Base-by-base conservation (phyloP, 2,329 filamentous ascomycete species). In the Aspergillus sergii region DNA sequence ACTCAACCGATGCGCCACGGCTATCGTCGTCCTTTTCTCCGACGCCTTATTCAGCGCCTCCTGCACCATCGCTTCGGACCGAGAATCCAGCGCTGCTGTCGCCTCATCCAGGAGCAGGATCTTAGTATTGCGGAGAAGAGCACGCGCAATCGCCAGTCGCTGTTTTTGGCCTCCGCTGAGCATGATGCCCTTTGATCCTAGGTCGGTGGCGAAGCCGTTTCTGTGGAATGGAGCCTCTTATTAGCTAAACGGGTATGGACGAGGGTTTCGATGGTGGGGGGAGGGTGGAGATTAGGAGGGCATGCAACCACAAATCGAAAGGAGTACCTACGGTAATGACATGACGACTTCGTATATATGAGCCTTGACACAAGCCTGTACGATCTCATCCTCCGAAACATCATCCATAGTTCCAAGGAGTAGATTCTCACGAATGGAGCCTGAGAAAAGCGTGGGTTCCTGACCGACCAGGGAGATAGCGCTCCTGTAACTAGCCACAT, bases 81-180 rank as follows among this genome's bases (percentile, higher is more conserved):
- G 91, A 9, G 92, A 94, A 73, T 97, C 93, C 0, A 97, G 84
- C 6, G 92, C 92, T 43, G 89, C 92, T 0, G 94, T 97, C 1
- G 94, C 93, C 77, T 97, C 94, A 67, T 97, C 93, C 4, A 97
- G 88, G 0, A 97, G 85, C 1, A 96, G 84, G 72, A 96, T 84
- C 80, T 91, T 92, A 0, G 92, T 92, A 67, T 95, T 88, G 2
- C 88, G 91, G n/a, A 95, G 88, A 56, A 95, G 85, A 34, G 91
- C 91, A 66, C 91, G 84, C 4, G 92, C 91, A 74, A 96, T 95
- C 11, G 92, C 91, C 69, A 96, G 93, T 66, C 93, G 90, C 78
- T 96, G 93, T 76, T 94, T 94, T 78, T 97, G 93, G 19, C 93
- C 93, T 73, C 93, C 93, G 55, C 90, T 93, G 8, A 97, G 82